Percentiles rank a stretch among this genome's conserved stretches.
These are phyloP conservation scores for Solanum boliviense DNA, from an alignment of 257 asterid species.

Conservation along the genomic window DNA sequence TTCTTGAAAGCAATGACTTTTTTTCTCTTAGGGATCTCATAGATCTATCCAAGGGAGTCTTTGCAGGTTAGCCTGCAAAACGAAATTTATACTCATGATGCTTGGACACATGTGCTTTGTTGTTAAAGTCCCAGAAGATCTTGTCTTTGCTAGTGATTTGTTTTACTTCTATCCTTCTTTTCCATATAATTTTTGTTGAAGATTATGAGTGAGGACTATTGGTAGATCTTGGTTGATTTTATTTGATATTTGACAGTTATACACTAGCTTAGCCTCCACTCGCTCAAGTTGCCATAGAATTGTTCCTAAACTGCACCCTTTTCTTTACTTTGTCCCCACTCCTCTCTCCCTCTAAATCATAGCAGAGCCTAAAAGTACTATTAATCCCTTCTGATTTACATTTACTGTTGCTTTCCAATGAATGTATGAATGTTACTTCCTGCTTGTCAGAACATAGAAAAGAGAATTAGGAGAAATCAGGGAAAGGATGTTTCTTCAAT, in stretches of 20 bases:
- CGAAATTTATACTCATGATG: not conserved
- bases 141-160: not conserved
- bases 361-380: not conserved
- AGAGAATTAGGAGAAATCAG: not conserved
- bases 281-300: not conserved
- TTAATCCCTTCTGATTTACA: not conserved
- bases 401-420: not conserved
- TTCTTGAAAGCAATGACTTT: slow-evolving; percentile 84
- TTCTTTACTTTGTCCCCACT: not conserved
- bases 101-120: not conserved
- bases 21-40: slow-evolving; percentile 84
- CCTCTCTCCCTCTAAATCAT: not conserved
- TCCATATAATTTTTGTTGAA: not conserved
- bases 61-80: slow-evolving; percentile 57
- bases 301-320: not conserved
- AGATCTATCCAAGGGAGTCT: slow-evolving; percentile 86
- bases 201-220: not conserved
- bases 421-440: not conserved
- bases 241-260: not conserved
- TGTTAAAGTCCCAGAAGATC: not conserved
- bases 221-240: not conserved
- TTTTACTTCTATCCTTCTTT: not conserved
- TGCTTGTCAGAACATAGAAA: not conserved
- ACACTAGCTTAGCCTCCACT: not conserved
- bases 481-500: not conserved